Conservation (phyloP, 129 eudicot genomes). For the Mikania micrantha region DNA sequence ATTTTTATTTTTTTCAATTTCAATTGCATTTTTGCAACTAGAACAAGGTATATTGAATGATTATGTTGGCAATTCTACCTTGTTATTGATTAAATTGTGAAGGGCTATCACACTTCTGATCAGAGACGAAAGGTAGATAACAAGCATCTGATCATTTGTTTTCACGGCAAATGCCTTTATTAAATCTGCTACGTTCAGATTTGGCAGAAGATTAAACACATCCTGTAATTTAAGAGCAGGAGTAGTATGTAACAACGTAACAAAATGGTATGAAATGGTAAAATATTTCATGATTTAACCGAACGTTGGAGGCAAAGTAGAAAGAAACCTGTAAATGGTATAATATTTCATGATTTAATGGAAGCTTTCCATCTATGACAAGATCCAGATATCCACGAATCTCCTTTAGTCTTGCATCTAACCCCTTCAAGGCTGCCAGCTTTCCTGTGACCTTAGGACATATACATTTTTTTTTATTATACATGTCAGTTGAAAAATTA, state of each 20-base stretch:
- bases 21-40: not conserved
- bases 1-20: not conserved
- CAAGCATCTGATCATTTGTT: conserved; percentile 97
- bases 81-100: conserved; percentile 89
- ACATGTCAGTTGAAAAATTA: not conserved
- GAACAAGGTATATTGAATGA: not conserved
- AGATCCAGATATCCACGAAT: conserved; percentile 83
- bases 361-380: conserved; percentile 80
- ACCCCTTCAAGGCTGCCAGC: conserved; percentile 86
- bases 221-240: conserved; percentile 51
- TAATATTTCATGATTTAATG: conserved; percentile 80
- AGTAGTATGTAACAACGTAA: no score
- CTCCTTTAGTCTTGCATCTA: conserved; percentile 82
- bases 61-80: conserved; percentile 31
- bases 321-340: conserved; percentile 78
- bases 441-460: conserved; percentile 99
- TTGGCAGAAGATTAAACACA: conserved; percentile 88
- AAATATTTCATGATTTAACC: not conserved
- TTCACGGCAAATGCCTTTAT: conserved; percentile 91
- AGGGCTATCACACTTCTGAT: conserved; percentile 93
- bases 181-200: conserved; percentile 73
- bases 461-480: no score
- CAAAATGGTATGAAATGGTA: not conserved
- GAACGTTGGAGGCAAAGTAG: not conserved
- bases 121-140: conserved; percentile 81